phyloP scores from a whole-genome alignment of 495 filamentous ascomycete genomes.

The Aspergillus homomorphus region DNA sequence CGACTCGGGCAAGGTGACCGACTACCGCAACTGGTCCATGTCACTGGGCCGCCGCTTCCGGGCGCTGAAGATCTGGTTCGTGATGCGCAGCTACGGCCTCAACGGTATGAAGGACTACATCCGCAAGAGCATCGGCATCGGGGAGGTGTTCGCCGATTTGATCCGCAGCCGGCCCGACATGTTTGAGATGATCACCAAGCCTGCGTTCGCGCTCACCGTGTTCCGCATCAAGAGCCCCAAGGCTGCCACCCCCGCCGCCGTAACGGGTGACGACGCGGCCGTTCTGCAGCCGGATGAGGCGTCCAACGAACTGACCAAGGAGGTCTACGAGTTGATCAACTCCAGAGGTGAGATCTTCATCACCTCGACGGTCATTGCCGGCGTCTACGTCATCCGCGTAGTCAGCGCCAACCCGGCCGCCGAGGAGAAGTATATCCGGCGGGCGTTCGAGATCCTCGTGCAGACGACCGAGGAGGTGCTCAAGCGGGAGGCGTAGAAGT shows the following conservation, averaged over 20 bases:
- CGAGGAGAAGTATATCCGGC: constrained; percentile 67
- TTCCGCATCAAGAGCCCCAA: constrained; percentile 51
- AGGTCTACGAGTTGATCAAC: constrained; percentile 76
- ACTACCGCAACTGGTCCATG: constrained; percentile 99
- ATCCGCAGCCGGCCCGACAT: constrained; percentile 62
- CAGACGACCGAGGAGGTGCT: constrained; percentile 57
- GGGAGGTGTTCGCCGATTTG: constrained; percentile 63
- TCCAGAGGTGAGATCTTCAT: constrained; percentile 76
- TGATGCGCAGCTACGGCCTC: constrained; percentile 81
- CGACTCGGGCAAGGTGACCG: constrained; percentile 81
- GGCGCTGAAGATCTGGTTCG: constrained; percentile 94
- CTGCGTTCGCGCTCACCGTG: constrained; percentile 78
- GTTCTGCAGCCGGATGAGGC: constrained; percentile 43
- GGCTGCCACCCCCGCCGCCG: too few species aligned
- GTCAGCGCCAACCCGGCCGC: constrained; percentile 67
- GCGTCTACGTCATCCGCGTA: constrained; percentile 76
- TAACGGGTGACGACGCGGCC: constrained; percentile 19
- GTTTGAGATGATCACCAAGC: constrained; percentile 72
- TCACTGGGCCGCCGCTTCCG: constrained; percentile 92
- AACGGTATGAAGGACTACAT: constrained; percentile 74
- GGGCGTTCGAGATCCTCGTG: constrained; percentile 77
- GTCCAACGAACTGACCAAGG: constrained; percentile 67
- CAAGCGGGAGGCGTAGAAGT: constrained; percentile 2
- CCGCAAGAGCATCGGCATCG: constrained; percentile 60
- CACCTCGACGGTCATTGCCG: constrained; percentile 74